Base-by-base conservation (phyloP, 2,329 filamentous ascomycete species). In the Paecilomyces variotii region DNA sequence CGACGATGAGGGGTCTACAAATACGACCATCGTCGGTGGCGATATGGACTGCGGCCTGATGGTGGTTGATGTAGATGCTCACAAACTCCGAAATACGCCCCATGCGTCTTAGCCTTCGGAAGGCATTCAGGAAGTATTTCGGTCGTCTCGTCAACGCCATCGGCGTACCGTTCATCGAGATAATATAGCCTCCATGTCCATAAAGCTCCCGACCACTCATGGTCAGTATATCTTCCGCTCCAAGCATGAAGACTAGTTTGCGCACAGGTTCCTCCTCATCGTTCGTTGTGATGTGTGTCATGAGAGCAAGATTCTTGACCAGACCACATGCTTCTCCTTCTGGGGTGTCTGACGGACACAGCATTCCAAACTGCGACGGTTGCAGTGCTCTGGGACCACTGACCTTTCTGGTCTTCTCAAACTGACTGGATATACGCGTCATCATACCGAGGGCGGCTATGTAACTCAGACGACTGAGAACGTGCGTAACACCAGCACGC, bases 221-320 rank as follows among this genome's bases (percentile, higher is more conserved):
- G 2, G 87, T 86, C 62, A 88, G 86, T 34, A 96, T 89, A 58
- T 93, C 85, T 74, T 90, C 90, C 2, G 90, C 88, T 52, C 96
- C 92, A 27, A 97, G 81, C 58, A 90, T 87, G 70, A 92, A 94
- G 1, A 97, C 87, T 72, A 95, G 86, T 67, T 90, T 87, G 67
- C 87, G 88, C 14, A 99, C 90, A 0, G 94, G 92, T 19, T 86
- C 90, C 71, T 97, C 94, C 58, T 97, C 91, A 58, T 96, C 91
- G 63, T 96, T 91, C 1, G 94, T 99, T 0, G 94, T 99, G 66
- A 99, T 97, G 70, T 99, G 95, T 56, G 95, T 99, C 94, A 99
- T 99, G 59, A 99, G 80, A 7, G 94, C 94, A 78, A 99, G 76
- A 70, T 99, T 99, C 81, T 99, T 99, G 66, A 99, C 92, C 59